A percentile compares a stretch with the other conserved stretches of the same genome.
These are phyloP conservation scores for Fragilaria crotonensis DNA, from an alignment of 108 stramenopile genomes.

Conservation along the genomic window DNA sequence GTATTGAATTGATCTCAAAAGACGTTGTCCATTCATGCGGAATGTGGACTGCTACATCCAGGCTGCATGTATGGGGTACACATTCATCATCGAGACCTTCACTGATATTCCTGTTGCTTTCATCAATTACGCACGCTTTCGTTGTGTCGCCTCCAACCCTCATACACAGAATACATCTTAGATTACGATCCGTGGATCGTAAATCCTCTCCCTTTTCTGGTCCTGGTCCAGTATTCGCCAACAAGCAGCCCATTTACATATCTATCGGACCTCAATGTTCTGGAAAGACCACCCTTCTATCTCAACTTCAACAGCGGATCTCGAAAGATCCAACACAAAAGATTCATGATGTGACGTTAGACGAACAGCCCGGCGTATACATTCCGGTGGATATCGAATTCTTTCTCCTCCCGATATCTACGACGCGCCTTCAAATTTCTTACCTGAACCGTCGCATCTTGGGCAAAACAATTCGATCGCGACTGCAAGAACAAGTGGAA, in stretches of 20 bases:
- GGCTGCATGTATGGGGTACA: too few species aligned
- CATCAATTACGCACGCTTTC: too few species aligned
- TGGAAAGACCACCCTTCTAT: conserved; percentile 64
- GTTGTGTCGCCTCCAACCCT: too few species aligned
- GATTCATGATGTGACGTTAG: conserved; percentile 56
- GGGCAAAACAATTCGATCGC: conserved; percentile 30
- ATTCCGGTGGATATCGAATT: conserved; percentile 30
- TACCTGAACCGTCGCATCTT: conserved; percentile 14
- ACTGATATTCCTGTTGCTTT: too few species aligned
- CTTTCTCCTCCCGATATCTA: conserved; percentile 26
- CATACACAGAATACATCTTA: too few species aligned
- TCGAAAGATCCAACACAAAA: not conserved
- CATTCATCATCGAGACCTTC: too few species aligned
- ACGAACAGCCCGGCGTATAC: conserved; percentile 73
- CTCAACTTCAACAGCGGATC: conserved; percentile 7
- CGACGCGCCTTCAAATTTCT: not conserved
- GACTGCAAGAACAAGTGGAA: conserved; percentile 37
- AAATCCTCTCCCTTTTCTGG: too few species aligned
- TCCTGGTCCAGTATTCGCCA: too few species aligned
- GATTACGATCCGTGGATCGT: too few species aligned
- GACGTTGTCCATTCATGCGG: too few species aligned
- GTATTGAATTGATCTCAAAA: too few species aligned
- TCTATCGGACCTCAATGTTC: conserved; percentile 72
- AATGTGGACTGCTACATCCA: too few species aligned
- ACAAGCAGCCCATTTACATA: conserved; percentile 75